Conservation (phyloP, 176 grass and related monocot genomes). For the Puya raimondii region DNA sequence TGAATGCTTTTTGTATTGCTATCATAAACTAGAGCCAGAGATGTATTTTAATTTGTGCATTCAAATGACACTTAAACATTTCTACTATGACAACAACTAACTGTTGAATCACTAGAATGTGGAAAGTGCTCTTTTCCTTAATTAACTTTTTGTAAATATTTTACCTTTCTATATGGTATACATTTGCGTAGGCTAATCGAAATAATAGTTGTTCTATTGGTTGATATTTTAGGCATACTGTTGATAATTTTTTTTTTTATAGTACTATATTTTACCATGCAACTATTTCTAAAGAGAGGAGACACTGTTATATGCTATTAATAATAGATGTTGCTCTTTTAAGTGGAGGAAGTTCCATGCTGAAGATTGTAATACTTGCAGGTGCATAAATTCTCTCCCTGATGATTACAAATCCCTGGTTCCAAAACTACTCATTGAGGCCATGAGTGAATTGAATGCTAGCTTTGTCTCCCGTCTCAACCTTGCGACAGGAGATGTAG, state of each 20-base stretch:
- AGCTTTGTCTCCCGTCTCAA: constrained; percentile 82
- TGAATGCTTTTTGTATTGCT: too few species aligned
- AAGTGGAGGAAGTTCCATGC: background rate
- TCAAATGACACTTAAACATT: too few species aligned
- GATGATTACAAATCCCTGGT: constrained; percentile 91
- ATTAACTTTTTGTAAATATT: too few species aligned
- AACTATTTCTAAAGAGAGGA: background rate
- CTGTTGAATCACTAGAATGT: too few species aligned
- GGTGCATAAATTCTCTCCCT: constrained; percentile 83
- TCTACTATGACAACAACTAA: too few species aligned
- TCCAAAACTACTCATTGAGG: constrained; percentile 79
- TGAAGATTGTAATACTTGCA: constrained; percentile 32
- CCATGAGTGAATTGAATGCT: constrained; percentile 71
- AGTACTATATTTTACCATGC: background rate
- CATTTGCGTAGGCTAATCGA: background rate
- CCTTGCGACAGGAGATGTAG: constrained; percentile 87
- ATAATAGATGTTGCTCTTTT: background rate
- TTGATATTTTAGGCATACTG: background rate
- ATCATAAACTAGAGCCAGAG: too few species aligned
- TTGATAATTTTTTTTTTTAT: background rate
- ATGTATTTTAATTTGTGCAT: too few species aligned
- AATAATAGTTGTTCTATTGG: background rate
- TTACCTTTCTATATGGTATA: too few species aligned
- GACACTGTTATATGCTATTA: background rate
- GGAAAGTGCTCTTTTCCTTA: too few species aligned